Base-by-base conservation (phyloP, 164 flowering plant genomes). In the Platanus orientalis region DNA sequence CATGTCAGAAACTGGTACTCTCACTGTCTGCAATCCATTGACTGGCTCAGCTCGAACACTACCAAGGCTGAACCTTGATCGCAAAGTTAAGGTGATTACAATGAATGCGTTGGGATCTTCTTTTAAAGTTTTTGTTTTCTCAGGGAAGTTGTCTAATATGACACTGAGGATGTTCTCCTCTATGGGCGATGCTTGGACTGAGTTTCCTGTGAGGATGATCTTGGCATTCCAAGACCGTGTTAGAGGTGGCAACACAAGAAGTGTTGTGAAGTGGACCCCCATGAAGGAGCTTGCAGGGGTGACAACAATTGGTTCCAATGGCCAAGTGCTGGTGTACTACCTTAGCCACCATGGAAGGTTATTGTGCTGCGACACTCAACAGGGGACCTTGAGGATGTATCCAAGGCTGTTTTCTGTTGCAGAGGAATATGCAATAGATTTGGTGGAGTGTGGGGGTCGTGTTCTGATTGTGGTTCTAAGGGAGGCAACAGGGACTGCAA, bases 391-490 rank as follows among this genome's bases (percentile, higher is more conserved):
- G n/a, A n/a, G n/a, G n/a, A n/a, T n/a, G n/a, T n/a, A n/a, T n/a
- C n/a, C n/a, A n/a, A n/a, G n/a, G n/a, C n/a, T n/a, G n/a, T n/a
- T n/a, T n/a, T n/a, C n/a, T n/a, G n/a, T n/a, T n/a, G n/a, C n/a
- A n/a, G n/a, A n/a, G n/a, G n/a, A n/a, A n/a, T n/a, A n/a, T n/a
- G n/a, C 30, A 26, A 26, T 26, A n/a, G 56, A 53, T n/a, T 53
- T 53, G 56, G 56, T 53, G 29, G 30, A 25, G 30, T 53, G 30
- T 12, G 56, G 56, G 24, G 56, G 56, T 24, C 24, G 56, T 28
- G 56, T 53, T 53, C 27, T 53, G 4, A 16, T 53, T 6, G 56
- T 25, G 56, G 56, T 53, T 9, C 56, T 53, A 12, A 53, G 13
- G 56, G 30, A 53, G 17, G 28, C 30, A 53, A n/a, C 2, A 24